Conservation (phyloP, 495 filamentous ascomycete genomes). For the Trichoderma asperelloides region DNA sequence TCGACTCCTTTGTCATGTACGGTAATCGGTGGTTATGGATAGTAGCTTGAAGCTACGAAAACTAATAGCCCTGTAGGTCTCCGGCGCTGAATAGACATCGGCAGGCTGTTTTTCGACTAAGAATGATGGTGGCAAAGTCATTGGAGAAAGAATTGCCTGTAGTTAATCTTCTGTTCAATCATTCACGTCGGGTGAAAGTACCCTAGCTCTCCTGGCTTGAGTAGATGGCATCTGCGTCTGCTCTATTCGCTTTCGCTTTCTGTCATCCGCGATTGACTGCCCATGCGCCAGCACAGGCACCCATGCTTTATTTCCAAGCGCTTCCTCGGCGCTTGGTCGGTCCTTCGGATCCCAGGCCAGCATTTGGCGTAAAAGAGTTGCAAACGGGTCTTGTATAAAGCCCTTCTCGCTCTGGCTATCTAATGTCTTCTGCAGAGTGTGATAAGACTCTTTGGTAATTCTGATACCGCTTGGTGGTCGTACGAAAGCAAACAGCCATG, state of each 20-base stretch:
- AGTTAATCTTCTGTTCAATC: background rate
- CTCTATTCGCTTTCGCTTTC: conserved; percentile 1
- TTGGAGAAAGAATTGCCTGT: too few species aligned
- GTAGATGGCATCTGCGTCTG: background rate
- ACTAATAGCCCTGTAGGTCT: too few species aligned
- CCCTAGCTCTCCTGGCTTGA: background rate
- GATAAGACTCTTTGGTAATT: background rate
- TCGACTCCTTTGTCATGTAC: too few species aligned
- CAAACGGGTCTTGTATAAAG: background rate
- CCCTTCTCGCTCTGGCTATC: background rate
- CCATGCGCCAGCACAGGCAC: background rate
- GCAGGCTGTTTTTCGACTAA: too few species aligned
- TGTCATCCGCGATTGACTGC: background rate
- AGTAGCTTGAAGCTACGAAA: too few species aligned
- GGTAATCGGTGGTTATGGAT: too few species aligned
- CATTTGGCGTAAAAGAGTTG: background rate
- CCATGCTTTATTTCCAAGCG: background rate
- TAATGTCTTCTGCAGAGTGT: background rate
- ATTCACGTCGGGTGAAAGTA: background rate
- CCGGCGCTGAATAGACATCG: too few species aligned
- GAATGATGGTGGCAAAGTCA: too few species aligned
- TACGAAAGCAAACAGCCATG: background rate
- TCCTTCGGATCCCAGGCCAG: background rate
- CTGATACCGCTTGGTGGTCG: background rate
- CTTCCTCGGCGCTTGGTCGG: background rate